phyloP scores from a whole-genome alignment of 2,329 filamentous ascomycete genomes.

The Leptographium wingfieldii region DNA sequence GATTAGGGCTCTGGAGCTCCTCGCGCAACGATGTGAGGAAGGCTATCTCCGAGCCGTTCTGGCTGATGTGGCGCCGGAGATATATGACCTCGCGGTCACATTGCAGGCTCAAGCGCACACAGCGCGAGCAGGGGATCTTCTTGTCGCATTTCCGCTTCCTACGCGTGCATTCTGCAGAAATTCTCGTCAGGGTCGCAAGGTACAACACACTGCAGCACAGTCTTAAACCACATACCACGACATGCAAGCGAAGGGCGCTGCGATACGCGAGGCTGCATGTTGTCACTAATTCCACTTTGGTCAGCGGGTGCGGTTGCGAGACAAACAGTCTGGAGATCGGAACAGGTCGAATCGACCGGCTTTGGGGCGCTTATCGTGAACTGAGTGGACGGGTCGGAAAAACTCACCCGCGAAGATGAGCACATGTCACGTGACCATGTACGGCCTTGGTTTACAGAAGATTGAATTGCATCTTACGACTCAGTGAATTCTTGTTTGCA shows the following conservation, averaged over 20 bases:
- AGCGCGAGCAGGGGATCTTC: slow-evolving; percentile 12
- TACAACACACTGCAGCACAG: neutral
- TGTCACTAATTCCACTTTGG: neutral
- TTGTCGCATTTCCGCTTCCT: slow-evolving; percentile 14
- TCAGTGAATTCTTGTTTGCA: no score
- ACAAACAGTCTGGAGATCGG: neutral
- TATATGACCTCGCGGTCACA: slow-evolving; percentile 12
- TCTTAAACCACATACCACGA: slow-evolving; percentile 3
- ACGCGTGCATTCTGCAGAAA: slow-evolving; percentile 11
- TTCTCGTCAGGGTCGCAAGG: neutral
- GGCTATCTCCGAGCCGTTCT: slow-evolving; percentile 12
- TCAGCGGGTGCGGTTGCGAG: neutral
- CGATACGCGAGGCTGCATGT: slow-evolving; percentile 6
- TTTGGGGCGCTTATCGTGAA: neutral
- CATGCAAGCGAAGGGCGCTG: slow-evolving; percentile 9
- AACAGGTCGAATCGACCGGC: neutral
- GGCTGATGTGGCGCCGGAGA: slow-evolving; percentile 10
- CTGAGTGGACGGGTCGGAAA: neutral
- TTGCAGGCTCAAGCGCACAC: slow-evolving; percentile 9
- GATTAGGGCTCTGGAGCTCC: slow-evolving; percentile 6
- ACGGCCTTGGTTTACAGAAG: no score
- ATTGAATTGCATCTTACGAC: no score
- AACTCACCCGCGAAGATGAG: neutral
- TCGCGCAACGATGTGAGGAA: slow-evolving; percentile 9
- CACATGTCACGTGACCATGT: no score